Evolutionary conservation across 805 yeast species (phyloP), one percentile per base, ranked within the genome.

Genomic region (Cyberlindnera saturnus): DNA sequence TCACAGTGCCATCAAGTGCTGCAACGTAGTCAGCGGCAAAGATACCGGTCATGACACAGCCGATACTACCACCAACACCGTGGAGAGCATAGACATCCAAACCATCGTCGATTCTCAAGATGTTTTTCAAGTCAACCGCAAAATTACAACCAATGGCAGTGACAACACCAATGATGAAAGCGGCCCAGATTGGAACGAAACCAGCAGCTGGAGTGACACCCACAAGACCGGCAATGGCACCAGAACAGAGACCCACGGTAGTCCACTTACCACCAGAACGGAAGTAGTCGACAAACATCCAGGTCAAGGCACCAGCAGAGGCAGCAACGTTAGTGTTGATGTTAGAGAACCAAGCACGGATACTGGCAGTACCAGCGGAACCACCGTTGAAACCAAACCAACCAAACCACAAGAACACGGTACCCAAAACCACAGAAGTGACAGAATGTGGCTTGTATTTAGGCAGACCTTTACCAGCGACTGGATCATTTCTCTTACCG

Each of bases 381-480:
- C 98, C 98, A 66, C 96, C 97, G 75, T 93, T 93, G 80, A 93
- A 93, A 34, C 96, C 97, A 60, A 89, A 89, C 99, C 99, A 93
- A 32, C 98, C 99, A 58, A 93, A 89, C 96, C 97, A 91, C 55
- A 93, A 76, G 71, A 93, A 86, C 11, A 87, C 83, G 17, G 97
- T 89, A 43, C 99, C 99, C 45, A 93, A 68, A 15, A 90, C 96
- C 45, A 89, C 87, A 38, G 89, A 78, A 8, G 95, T 77, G 32
- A 91, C 96, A 18, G 93, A 84, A 64, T 91, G 97, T 34, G 99
- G 98, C 68, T 81, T 87, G 71, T 89, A 90, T 62, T 84, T 84
- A 49, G 96, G 96, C 53, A 87, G 73, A 51, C 80, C 79, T 41
- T 75, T 74, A 23, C 36, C 39, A 14, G 49, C 47, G 20, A 48